Percentiles rank a stretch among this genome's conserved stretches.
phyloP scores from a whole-genome alignment of 2,329 filamentous ascomycete species.

The Fusarium sp. region DNA sequence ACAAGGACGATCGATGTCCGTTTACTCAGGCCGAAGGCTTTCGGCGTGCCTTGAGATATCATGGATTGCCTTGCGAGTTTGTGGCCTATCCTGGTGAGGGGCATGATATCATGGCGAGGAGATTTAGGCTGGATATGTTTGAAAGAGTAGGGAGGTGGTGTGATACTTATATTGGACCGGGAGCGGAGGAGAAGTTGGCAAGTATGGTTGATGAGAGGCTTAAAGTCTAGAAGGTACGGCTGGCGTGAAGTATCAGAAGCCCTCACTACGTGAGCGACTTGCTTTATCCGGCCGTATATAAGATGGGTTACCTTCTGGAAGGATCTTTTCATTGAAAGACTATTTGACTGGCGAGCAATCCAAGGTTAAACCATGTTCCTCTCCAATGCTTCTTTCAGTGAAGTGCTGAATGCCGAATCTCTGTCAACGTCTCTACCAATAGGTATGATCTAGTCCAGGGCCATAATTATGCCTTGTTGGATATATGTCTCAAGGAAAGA shows the following conservation, averaged over 20 bases:
- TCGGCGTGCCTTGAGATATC: slow-evolving; percentile 10
- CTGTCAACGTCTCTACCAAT: not conserved
- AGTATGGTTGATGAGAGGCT: not conserved
- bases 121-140: slow-evolving; percentile 31
- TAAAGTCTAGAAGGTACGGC: not conserved
- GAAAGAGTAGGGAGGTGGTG: slow-evolving; percentile 26
- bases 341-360: not conserved
- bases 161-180: slow-evolving; percentile 11
- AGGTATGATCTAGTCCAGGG: not conserved
- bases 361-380: not conserved
- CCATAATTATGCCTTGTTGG: not conserved
- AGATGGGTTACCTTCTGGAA: too few species aligned
- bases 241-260: not conserved
- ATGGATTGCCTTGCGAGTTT: slow-evolving; percentile 19
- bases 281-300: too few species aligned
- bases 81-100: slow-evolving; percentile 20
- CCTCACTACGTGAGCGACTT: too few species aligned
- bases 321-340: too few species aligned
- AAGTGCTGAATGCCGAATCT: not conserved
- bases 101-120: slow-evolving; percentile 11
- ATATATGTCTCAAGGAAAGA: not conserved
- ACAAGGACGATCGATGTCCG: slow-evolving; percentile 23
- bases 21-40: slow-evolving; percentile 23
- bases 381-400: not conserved
- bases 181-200: not conserved